A percentile compares a stretch with the other conserved stretches of the same genome.
phyloP scores from a whole-genome alignment of 192 early-diverging fungal genomes.

The Endogone sp. region DNA sequence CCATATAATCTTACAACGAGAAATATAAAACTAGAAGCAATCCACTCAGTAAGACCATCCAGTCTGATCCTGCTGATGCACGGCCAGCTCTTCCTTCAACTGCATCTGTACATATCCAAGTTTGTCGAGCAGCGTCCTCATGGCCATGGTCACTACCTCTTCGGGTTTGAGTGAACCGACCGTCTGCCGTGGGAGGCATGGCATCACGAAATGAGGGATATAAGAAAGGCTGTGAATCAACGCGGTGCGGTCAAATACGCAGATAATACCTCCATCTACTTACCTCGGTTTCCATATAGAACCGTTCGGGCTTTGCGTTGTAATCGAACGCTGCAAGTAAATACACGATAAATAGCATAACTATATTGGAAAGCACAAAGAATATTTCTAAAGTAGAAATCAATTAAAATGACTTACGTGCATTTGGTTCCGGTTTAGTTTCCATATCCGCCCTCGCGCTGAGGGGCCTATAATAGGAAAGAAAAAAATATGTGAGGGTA shows the following conservation, averaged over 20 bases:
- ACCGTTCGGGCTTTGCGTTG: conserved; percentile 74
- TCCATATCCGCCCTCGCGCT: conserved; percentile 66
- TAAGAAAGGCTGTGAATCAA: background rate
- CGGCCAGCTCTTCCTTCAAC: conserved; percentile 43
- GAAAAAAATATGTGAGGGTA: background rate
- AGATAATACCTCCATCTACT: background rate
- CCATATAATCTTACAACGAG: background rate
- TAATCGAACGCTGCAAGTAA: conserved; percentile 65
- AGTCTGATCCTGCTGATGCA: conserved; percentile 24
- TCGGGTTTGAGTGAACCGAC: conserved; percentile 74
- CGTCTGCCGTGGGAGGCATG: conserved; percentile 35
- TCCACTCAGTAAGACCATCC: conserved; percentile 6
- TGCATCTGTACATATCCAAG: conserved; percentile 66
- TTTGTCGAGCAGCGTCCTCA: conserved; percentile 70
- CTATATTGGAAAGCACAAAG: background rate
- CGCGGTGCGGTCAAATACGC: background rate
- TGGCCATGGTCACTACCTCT: conserved; percentile 62
- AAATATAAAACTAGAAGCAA: background rate
- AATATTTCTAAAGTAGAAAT: background rate
- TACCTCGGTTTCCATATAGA: conserved; percentile 76
- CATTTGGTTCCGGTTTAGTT: conserved; percentile 38
- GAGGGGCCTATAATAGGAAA: conserved; percentile 34
- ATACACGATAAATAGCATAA: too few relatives aligned
- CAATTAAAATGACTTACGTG: conserved; percentile 27
- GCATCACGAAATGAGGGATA: background rate